Percentiles rank a stretch among this genome's conserved stretches.
Evolutionary conservation across 192 early-diverging fungal genomes (phyloP).

Genomic region (Podila epicladia): DNA sequence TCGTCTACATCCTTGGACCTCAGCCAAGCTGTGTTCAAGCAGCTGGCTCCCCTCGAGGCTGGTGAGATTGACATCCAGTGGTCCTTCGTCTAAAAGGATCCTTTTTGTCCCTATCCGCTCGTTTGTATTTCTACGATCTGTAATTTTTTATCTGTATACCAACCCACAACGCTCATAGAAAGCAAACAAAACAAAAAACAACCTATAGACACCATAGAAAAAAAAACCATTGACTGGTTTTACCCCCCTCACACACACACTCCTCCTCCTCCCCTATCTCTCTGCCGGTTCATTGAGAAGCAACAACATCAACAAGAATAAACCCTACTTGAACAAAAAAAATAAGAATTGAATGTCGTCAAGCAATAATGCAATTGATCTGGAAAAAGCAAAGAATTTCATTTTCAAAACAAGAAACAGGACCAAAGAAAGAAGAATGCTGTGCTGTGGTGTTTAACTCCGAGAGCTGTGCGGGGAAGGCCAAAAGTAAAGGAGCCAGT

Average conservation of each 20-base stretch:
- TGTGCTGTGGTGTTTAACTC: too few relatives aligned
- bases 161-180: too few relatives aligned
- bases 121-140: too few relatives aligned
- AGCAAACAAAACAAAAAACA: too few relatives aligned
- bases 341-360: too few relatives aligned
- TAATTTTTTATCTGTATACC: too few relatives aligned
- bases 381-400: neutral
- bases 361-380: neutral
- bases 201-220: neutral
- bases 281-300: neutral
- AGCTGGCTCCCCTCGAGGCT: conserved; percentile 36
- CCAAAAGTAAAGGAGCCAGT: too few relatives aligned
- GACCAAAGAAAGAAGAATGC: too few relatives aligned
- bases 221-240: neutral
- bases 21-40: conserved; percentile 48
- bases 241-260: neutral
- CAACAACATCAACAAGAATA: neutral
- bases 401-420: neutral
- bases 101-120: too few relatives aligned
- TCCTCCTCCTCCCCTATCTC: neutral
- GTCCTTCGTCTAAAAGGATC: conserved; percentile 46
- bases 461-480: too few relatives aligned
- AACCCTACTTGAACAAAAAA: neutral
- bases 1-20: conserved; percentile 40
- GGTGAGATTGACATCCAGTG: conserved; percentile 54